Conservation (phyloP, 768 basidiomycete species). For the Hysterangium stoloniferum region DNA sequence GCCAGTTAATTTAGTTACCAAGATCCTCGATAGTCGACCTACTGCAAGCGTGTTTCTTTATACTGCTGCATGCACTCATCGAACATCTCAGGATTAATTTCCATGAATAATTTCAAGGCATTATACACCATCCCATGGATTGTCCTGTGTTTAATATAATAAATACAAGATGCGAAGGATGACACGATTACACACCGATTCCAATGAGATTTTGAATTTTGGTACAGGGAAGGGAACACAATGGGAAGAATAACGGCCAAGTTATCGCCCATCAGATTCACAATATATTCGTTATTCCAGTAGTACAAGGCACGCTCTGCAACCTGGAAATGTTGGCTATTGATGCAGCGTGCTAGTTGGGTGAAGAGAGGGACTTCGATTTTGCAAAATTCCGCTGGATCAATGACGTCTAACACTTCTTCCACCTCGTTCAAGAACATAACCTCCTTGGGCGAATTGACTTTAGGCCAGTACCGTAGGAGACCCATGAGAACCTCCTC, state of each 20-base stretch:
- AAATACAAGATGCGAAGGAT: constrained; percentile 6
- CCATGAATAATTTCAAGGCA: constrained; percentile 97
- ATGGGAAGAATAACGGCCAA: constrained; percentile 82
- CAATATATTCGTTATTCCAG: constrained; percentile 99
- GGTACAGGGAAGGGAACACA: constrained; percentile 93
- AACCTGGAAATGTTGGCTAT: constrained; percentile 99
- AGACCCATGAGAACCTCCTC: constrained; percentile 95
- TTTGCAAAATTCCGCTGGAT: constrained; percentile 93
- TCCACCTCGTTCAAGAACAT: constrained; percentile 99
- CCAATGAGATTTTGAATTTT: constrained; percentile 97
- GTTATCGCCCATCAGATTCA: constrained; percentile 98
- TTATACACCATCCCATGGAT: constrained; percentile 99
- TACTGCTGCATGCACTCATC: constrained; percentile 91
- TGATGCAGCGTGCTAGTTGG: constrained; percentile 94
- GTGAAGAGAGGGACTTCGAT: constrained; percentile 88
- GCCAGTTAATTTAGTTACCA: neutral
- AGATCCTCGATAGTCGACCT: constrained; percentile 26
- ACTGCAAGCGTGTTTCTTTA: constrained; percentile 83
- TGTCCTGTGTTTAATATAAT: constrained; percentile 45
- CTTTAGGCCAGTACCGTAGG: constrained; percentile 98
- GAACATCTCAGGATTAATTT: constrained; percentile 94
- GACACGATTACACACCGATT: constrained; percentile 71
- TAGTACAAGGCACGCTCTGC: constrained; percentile 94
- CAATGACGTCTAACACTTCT: constrained; percentile 97
- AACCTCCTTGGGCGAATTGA: constrained; percentile 98